Evolutionary conservation across 2,329 filamentous ascomycete species (phyloP).

Genomic region (Pseudogymnoascus sp.): DNA sequence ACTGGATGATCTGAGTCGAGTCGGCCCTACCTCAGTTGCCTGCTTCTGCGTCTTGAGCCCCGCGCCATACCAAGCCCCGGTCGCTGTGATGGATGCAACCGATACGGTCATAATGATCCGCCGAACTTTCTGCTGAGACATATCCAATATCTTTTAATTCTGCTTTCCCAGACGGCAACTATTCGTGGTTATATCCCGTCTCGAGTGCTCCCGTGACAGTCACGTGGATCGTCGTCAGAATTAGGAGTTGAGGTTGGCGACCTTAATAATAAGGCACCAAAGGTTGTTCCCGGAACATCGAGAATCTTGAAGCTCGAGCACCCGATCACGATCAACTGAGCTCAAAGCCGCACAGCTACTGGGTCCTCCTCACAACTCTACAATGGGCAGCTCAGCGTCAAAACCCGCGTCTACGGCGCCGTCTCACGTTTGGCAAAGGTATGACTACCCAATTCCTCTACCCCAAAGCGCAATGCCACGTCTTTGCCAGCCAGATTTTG

Average conservation of each 20-base stretch:
- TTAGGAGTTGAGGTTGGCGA: neutral
- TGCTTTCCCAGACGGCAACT: neutral
- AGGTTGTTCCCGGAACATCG: neutral
- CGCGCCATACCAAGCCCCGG: conserved; percentile 52
- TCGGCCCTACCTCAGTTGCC: conserved; percentile 37
- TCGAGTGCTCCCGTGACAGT: neutral
- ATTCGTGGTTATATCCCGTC: neutral
- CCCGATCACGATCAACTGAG: conserved; percentile 2
- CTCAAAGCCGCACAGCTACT: conserved; percentile 9
- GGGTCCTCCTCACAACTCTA: conserved; percentile 9
- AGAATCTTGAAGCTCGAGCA: conserved; percentile 6
- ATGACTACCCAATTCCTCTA: neutral
- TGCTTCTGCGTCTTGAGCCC: conserved; percentile 47
- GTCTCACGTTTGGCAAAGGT: conserved; percentile 13
- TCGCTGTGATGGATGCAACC: conserved; percentile 47
- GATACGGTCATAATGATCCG: conserved; percentile 45
- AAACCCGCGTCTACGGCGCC: conserved; percentile 9
- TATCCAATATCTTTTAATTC: neutral
- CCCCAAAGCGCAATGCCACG: neutral
- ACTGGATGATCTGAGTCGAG: neutral
- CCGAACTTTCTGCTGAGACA: conserved; percentile 30
- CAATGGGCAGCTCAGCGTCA: conserved; percentile 11
- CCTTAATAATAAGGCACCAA: neutral
- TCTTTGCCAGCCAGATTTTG: neutral
- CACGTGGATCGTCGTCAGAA: neutral